Percentiles rank a stretch among this genome's conserved stretches.
These are phyloP conservation scores for Candida labiduridarum DNA, from an alignment of 1,139 yeast genomes.

Conservation along the genomic window DNA sequence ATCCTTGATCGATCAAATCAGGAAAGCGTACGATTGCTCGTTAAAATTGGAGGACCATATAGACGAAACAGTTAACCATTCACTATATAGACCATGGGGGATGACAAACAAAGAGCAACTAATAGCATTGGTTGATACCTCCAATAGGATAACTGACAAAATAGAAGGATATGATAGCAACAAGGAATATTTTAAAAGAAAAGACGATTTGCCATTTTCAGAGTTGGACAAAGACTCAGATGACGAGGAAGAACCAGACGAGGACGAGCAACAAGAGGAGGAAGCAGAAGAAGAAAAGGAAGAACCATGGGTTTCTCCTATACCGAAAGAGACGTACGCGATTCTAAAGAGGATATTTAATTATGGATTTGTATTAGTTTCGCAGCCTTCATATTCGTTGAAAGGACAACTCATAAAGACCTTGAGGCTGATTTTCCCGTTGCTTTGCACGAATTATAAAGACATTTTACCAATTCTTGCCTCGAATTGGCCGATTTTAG, in stretches of 20 bases:
- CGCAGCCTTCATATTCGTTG: constrained; percentile 65
- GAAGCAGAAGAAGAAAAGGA: constrained; percentile 34
- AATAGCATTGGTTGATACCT: constrained; percentile 39
- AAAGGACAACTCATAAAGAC: constrained; percentile 59
- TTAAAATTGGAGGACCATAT: constrained; percentile 6
- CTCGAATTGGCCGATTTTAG: constrained; percentile 61
- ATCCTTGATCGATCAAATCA: constrained; percentile 60
- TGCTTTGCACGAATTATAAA: constrained; percentile 62
- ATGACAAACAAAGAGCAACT: constrained; percentile 42
- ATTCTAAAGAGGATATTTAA: constrained; percentile 62
- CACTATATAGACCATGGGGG: constrained; percentile 58
- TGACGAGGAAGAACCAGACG: constrained; percentile 35
- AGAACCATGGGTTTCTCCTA: constrained; percentile 60
- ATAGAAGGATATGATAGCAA: constrained; percentile 30
- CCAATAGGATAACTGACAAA: constrained; percentile 29
- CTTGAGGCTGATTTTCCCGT: constrained; percentile 52
- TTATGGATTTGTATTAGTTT: constrained; percentile 70
- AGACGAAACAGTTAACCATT: constrained; percentile 13
- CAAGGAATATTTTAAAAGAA: constrained; percentile 37
- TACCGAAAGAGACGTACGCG: constrained; percentile 61
- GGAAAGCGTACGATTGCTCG: constrained; percentile 33
- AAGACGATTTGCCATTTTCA: constrained; percentile 37
- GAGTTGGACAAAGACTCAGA: constrained; percentile 38
- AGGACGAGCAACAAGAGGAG: constrained; percentile 22
- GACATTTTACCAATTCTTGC: constrained; percentile 70